phyloP scores from a whole-genome alignment of 345 rosid genomes.

The Sisymbrium irio region DNA sequence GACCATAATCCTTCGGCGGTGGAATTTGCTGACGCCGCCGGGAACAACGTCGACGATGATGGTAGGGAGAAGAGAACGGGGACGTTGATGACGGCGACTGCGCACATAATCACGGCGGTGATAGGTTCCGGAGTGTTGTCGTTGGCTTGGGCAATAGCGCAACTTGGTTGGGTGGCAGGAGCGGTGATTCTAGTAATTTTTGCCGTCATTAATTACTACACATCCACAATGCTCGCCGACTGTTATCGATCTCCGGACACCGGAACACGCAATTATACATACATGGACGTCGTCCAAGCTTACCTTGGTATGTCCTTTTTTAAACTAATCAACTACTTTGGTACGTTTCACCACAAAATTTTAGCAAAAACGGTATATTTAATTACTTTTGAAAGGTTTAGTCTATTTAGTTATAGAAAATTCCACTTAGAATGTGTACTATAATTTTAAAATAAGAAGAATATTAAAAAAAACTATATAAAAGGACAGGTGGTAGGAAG shows the following conservation, averaged over 20 bases:
- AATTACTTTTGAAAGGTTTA: not conserved
- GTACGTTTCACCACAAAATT: not conserved
- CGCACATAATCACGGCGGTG: conserved; percentile 95
- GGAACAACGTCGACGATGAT: conserved; percentile 65
- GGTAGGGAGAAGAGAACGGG: conserved; percentile 68
- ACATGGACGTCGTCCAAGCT: conserved; percentile 77
- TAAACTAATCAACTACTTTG: not conserved
- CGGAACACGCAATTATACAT: conserved; percentile 72
- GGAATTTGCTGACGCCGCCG: not conserved
- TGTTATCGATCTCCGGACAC: conserved; percentile 66
- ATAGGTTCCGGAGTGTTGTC: conserved; percentile 92
- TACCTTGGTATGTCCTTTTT: conserved; percentile 48
- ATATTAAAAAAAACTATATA: not conserved
- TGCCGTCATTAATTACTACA: conserved; percentile 68
- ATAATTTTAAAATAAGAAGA: not conserved
- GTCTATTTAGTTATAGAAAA: not conserved
- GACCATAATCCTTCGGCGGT: not conserved
- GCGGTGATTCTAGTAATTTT: conserved; percentile 52
- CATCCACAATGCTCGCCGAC: conserved; percentile 70
- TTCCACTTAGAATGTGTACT: too few relatives aligned
- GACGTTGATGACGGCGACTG: conserved; percentile 44
- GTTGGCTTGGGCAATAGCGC: conserved; percentile 85
- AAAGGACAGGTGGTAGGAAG: conserved; percentile 50
- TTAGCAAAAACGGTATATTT: not conserved
- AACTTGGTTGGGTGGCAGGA: conserved; percentile 84